Percentiles rank a stretch among this genome's conserved stretches.
Evolutionary conservation across 192 early-diverging fungal genomes (phyloP).

Genomic region (Linnemannia hyalina): DNA sequence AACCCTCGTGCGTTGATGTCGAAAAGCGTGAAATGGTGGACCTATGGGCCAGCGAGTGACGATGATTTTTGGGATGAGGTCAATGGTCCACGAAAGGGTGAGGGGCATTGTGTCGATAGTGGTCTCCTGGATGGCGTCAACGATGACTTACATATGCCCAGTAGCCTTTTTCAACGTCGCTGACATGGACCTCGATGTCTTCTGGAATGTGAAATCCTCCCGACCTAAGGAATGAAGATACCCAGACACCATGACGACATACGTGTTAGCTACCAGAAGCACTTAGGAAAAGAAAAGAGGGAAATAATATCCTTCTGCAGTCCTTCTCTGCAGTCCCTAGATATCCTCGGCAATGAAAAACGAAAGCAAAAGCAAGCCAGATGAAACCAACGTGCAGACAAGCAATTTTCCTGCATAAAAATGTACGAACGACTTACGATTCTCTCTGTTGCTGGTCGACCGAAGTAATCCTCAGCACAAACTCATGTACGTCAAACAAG

Average conservation of each 20-base stretch:
- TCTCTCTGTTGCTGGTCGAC: slow-evolving; percentile 57
- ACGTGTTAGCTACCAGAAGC: neutral
- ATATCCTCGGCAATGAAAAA: neutral
- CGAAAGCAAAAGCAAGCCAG: neutral
- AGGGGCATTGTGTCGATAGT: neutral
- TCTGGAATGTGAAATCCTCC: slow-evolving; percentile 62
- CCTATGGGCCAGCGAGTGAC: slow-evolving; percentile 35
- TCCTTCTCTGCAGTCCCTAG: neutral
- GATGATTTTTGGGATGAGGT: neutral
- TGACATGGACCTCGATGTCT: slow-evolving; percentile 66
- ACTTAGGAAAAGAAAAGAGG: neutral
- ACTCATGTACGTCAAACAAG: slow-evolving; percentile 63
- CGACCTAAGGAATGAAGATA: slow-evolving; percentile 19
- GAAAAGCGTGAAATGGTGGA: slow-evolving; percentile 66
- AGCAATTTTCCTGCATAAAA: neutral
- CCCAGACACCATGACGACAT: neutral
- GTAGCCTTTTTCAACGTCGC: slow-evolving; percentile 61
- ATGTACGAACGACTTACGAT: slow-evolving; percentile 17
- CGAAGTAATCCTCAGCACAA: slow-evolving; percentile 63
- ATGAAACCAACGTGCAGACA: neutral
- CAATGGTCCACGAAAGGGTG: neutral
- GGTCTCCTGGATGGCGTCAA: neutral
- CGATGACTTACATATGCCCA: slow-evolving; percentile 63
- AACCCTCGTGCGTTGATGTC: slow-evolving; percentile 68
- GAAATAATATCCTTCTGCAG: neutral